Evolutionary conservation across 2,329 filamentous ascomycete genomes (phyloP).

Genomic region (Elsinoe necatrix): DNA sequence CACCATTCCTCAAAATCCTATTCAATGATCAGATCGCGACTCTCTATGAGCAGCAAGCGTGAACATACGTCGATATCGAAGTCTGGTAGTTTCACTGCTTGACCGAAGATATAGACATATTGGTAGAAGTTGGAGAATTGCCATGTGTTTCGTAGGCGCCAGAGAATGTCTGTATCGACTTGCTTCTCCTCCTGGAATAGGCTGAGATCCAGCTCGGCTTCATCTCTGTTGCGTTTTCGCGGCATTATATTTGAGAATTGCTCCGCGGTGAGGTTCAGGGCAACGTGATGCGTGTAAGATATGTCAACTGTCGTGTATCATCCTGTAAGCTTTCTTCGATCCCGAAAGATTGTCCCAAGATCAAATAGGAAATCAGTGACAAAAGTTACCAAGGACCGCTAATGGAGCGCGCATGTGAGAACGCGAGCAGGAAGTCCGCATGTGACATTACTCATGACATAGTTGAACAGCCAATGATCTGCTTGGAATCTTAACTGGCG

Average conservation of each 20-base stretch:
- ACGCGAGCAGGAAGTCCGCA: neutral
- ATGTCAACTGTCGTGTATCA: neutral
- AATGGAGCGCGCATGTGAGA: neutral
- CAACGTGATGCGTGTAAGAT: neutral
- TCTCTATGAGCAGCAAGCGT: neutral
- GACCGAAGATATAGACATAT: conserved; percentile 86
- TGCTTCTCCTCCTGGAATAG: conserved; percentile 15
- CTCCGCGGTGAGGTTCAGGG: neutral
- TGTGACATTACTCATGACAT: too few species aligned
- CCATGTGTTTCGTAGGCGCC: conserved; percentile 80
- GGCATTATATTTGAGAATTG: conserved; percentile 38
- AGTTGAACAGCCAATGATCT: too few species aligned
- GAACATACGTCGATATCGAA: conserved; percentile 76
- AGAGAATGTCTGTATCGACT: conserved; percentile 41
- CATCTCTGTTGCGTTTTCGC: conserved; percentile 49
- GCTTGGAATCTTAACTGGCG: too few species aligned
- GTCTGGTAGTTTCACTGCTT: conserved; percentile 80
- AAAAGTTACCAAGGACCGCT: neutral
- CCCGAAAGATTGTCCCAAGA: neutral
- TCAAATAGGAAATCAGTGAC: neutral
- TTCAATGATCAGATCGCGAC: conserved; percentile 23
- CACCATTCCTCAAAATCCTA: conserved; percentile 87
- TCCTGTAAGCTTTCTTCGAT: neutral
- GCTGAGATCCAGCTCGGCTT: conserved; percentile 38
- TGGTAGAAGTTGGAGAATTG: conserved; percentile 91